phyloP scores from a whole-genome alignment of 108 stramenopile species.

The Schizochytrium sp. region DNA sequence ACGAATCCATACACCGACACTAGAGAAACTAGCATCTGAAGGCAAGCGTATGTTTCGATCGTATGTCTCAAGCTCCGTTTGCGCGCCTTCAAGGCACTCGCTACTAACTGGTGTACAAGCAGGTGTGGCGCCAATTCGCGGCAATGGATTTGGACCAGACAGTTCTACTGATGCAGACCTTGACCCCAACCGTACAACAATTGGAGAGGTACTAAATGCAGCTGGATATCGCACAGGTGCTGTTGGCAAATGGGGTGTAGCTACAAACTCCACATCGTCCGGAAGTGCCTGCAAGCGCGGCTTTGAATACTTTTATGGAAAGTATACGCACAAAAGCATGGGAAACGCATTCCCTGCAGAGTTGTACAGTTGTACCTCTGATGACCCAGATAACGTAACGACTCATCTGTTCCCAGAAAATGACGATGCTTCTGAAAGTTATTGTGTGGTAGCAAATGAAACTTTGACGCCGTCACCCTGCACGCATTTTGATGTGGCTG shows the following conservation, averaged over 20 bases:
- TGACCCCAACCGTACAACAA: slow-evolving; percentile 39
- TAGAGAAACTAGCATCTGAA: slow-evolving; percentile 22
- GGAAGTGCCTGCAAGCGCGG: slow-evolving; percentile 56
- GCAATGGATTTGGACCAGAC: slow-evolving; percentile 43
- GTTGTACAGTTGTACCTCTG: background rate
- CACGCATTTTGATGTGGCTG: slow-evolving; percentile 4
- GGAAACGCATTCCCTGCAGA: background rate
- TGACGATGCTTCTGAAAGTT: background rate
- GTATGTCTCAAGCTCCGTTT: slow-evolving; percentile 41
- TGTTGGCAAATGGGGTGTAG: slow-evolving; percentile 58
- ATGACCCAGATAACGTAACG: slow-evolving; percentile 1
- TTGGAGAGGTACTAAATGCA: background rate
- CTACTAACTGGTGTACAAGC: slow-evolving; percentile 42
- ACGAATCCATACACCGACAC: slow-evolving; percentile 39
- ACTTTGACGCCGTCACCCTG: slow-evolving; percentile 12
- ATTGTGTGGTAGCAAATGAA: slow-evolving; percentile 22
- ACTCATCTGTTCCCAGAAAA: slow-evolving; percentile 9
- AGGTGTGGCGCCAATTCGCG: background rate
- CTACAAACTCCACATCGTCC: background rate
- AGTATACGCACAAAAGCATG: slow-evolving; percentile 6
- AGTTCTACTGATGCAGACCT: slow-evolving; percentile 36
- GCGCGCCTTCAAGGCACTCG: slow-evolving; percentile 52
- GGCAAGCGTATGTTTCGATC: slow-evolving; percentile 30
- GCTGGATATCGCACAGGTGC: slow-evolving; percentile 28
- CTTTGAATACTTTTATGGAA: slow-evolving; percentile 37